Evolutionary conservation across 176 grass and related monocot species (phyloP).

Genomic region (Oryza glumipatula): DNA sequence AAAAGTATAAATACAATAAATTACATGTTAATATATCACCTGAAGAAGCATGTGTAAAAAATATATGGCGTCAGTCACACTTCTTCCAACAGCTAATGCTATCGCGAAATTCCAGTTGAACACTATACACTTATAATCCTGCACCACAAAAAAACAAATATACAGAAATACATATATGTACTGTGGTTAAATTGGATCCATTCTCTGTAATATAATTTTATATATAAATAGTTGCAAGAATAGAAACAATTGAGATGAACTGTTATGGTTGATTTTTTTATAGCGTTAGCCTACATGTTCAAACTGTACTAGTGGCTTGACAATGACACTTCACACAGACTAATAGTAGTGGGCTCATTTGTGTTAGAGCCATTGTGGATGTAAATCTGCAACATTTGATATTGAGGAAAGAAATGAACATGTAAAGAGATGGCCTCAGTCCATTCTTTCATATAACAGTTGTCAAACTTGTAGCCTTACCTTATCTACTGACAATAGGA

Average conservation of each 20-base stretch:
- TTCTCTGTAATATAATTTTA: background rate
- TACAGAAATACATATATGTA: background rate
- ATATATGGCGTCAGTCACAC: conserved; percentile 77
- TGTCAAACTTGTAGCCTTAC: conserved; percentile 44
- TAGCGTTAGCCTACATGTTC: background rate
- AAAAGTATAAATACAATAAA: background rate
- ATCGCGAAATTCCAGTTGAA: conserved; percentile 62
- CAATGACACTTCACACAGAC: background rate
- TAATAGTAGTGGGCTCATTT: background rate
- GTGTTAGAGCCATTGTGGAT: background rate
- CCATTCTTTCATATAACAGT: background rate
- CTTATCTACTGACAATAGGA: conserved; percentile 63
- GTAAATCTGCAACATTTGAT: background rate
- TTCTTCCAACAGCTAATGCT: conserved; percentile 61
- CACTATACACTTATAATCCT: conserved; percentile 74
- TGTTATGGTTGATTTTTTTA: background rate
- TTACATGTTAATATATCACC: conserved; percentile 35
- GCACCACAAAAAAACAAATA: conserved; percentile 22
- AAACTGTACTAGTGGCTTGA: background rate
- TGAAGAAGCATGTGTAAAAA: conserved; percentile 86
- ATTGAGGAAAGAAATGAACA: conserved; percentile 28
- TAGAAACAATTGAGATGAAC: background rate
- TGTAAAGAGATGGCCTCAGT: background rate
- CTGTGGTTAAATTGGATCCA: conserved; percentile 8
- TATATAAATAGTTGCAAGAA: background rate